Base-by-base conservation (phyloP, 352 stramenopile genomes). In the Pythium aphanidermatum region DNA sequence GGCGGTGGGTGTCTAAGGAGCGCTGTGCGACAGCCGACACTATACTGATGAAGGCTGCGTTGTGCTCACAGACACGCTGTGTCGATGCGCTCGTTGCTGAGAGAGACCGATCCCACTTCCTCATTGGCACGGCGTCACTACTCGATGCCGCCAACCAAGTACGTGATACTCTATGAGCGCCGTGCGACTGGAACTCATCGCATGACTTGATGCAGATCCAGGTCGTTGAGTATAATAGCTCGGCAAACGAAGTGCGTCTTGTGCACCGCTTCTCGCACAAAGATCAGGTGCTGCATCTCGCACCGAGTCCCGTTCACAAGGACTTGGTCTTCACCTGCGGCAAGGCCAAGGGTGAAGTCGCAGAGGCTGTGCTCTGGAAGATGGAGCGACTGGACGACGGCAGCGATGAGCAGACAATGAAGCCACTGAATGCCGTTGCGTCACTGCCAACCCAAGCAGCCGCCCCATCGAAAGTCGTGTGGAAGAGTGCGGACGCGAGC, bases 71-170 rank as follows among this genome's bases (percentile, higher is more conserved):
- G 74, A 64, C 78, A 32, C 78, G 81, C 9, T 78, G 70, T 29
- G 57, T 93, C 27, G 81, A 89, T 39, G 70, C 81, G 13, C 46
- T 91, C 25, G 39, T 82, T 19, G 76, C 55, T 5, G 72, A 89
- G 28, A 87, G 79, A 35, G 68, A 82, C 32, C 54, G 60, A 33
- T 58, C 66, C 46, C 75, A 69, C 43, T 92, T 88, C 55, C 55
- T 91, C 32, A 46, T 86, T 10, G 78, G 78, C 42, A 88, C 74
- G 14, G 69, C 68, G 13, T 64, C 62, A 10, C 74, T n/a, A n/a
- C n/a, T 87, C 44, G 75, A 80, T 46, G 66, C 79, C 30, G 47
- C 59, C 24, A 93, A 93, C 47, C 65, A 86, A 58, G 68, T 89
- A 33, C 45, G 55, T 36, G 12, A n/a, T 56, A 44, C 44, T 29